phyloP scores from a whole-genome alignment of 2,329 filamentous ascomycete species.

The Aspergillus hiratsukae region DNA sequence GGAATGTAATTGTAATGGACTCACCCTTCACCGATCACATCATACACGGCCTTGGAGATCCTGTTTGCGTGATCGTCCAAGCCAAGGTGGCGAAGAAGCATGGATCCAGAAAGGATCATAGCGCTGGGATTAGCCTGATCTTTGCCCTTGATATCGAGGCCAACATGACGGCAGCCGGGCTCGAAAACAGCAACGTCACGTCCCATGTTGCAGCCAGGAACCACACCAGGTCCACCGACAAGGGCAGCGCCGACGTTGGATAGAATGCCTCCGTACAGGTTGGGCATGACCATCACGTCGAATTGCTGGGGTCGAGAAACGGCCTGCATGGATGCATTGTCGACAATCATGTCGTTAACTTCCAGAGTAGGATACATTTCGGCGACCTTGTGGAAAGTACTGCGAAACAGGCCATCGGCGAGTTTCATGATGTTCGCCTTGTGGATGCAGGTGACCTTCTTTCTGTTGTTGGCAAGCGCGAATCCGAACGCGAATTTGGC shows the following conservation, averaged over 20 bases:
- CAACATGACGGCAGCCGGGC: slow-evolving; percentile 97
- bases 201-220: slow-evolving; percentile 99
- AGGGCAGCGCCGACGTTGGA: slow-evolving; percentile 98
- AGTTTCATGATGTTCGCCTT: slow-evolving; percentile 99
- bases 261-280: slow-evolving; percentile 96
- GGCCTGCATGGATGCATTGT: slow-evolving; percentile 99
- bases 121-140: slow-evolving; percentile 98
- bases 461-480: slow-evolving; percentile 95
- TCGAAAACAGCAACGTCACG: slow-evolving; percentile 97
- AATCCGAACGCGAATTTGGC: slow-evolving; percentile 98
- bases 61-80: slow-evolving; percentile 98
- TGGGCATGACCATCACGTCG: slow-evolving; percentile 99
- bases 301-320: slow-evolving; percentile 96
- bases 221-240: slow-evolving; percentile 92
- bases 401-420: slow-evolving; percentile 96
- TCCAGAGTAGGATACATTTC: slow-evolving; percentile 95
- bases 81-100: slow-evolving; percentile 95
- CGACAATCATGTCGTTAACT: slow-evolving; percentile 99
- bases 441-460: slow-evolving; percentile 99
- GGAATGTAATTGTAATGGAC: slow-evolving; percentile 28
- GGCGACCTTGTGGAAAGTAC: slow-evolving; percentile 88
- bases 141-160: slow-evolving; percentile 99
- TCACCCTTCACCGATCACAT: slow-evolving; percentile 85
- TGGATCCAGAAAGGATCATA: slow-evolving; percentile 88
- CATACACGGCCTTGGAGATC: slow-evolving; percentile 77